phyloP scores from a whole-genome alignment of 2,329 filamentous ascomycete species.

The Phyllosticta ampelicida region DNA sequence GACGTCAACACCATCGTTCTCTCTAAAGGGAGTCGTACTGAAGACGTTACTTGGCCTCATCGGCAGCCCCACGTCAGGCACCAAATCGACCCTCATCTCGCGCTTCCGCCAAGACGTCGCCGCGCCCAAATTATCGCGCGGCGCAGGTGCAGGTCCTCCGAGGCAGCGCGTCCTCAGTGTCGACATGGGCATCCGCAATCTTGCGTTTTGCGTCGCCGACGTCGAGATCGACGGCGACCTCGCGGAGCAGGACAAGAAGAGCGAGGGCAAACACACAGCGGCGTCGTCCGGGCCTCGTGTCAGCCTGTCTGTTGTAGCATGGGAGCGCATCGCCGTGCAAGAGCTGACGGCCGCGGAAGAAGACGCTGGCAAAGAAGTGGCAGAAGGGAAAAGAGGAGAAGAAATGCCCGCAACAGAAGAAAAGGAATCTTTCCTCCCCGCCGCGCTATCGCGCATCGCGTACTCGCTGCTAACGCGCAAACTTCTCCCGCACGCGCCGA shows the following conservation, averaged over 20 bases:
- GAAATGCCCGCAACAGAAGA: neutral
- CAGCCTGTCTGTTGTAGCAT: conserved; percentile 1
- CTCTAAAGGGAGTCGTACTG: conserved; percentile 43
- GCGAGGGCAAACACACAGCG: neutral
- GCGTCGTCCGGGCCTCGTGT: neutral
- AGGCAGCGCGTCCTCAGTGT: conserved; percentile 56
- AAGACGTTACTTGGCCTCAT: conserved; percentile 50
- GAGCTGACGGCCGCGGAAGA: neutral
- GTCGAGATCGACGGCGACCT: conserved; percentile 14
- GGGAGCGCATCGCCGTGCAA: conserved; percentile 7
- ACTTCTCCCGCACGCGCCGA: conserved; percentile 47
- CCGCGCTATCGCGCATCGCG: conserved; percentile 44
- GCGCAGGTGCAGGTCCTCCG: neutral
- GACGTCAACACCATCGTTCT: neutral
- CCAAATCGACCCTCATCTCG: conserved; percentile 45
- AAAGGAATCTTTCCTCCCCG: conserved; percentile 41
- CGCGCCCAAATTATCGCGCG: neutral
- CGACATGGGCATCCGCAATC: conserved; percentile 74
- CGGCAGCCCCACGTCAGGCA: conserved; percentile 49
- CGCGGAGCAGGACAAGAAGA: neutral
- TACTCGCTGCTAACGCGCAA: conserved; percentile 41
- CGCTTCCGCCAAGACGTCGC: conserved; percentile 37
- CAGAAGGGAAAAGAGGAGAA: neutral
- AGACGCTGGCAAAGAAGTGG: neutral
- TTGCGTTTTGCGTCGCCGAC: conserved; percentile 59